These are phyloP conservation scores for Pseudocercospora macadamiae DNA, from an alignment of 2,329 filamentous ascomycete genomes.

Conservation along the genomic window DNA sequence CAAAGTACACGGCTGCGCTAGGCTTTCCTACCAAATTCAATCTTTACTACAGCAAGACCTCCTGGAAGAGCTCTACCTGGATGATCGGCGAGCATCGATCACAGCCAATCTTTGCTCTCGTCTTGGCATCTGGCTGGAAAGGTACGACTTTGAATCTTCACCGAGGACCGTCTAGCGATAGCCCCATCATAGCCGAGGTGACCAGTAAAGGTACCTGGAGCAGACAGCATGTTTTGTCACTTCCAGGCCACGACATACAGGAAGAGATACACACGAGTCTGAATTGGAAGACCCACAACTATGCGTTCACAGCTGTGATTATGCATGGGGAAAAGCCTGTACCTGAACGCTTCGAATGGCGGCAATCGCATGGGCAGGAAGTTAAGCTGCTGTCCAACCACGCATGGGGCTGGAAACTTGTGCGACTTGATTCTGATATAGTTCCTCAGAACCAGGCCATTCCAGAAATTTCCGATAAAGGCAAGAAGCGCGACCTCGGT, in stretches of 20 bases:
- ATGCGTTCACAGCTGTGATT: slow-evolving; percentile 16
- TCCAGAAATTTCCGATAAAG: background rate
- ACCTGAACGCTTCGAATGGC: slow-evolving; percentile 24
- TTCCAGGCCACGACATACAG: slow-evolving; percentile 13
- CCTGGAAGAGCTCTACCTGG: slow-evolving; percentile 14
- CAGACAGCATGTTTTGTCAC: slow-evolving; percentile 9
- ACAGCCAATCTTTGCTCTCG: slow-evolving; percentile 17
- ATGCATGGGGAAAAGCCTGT: slow-evolving; percentile 11
- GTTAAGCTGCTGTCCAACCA: slow-evolving; percentile 20
- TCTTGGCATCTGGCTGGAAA: slow-evolving; percentile 15
- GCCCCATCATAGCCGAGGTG: slow-evolving; percentile 9
- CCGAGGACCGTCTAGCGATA: slow-evolving; percentile 4
- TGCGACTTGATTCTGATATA: slow-evolving; percentile 15
- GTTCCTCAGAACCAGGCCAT: background rate
- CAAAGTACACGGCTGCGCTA: background rate
- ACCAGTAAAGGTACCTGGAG: slow-evolving; percentile 9
- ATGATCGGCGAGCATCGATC: slow-evolving; percentile 18
- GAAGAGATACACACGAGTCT: slow-evolving; percentile 15
- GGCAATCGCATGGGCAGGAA: slow-evolving; percentile 24
- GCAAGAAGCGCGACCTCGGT: slow-evolving; percentile 13
- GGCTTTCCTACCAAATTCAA: slow-evolving; percentile 14
- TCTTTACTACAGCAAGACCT: slow-evolving; percentile 17
- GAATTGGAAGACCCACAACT: slow-evolving; percentile 9
- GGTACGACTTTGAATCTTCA: slow-evolving; percentile 18
- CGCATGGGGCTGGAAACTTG: slow-evolving; percentile 22